Base-by-base conservation (phyloP, 2,329 filamentous ascomycete genomes). In the Penicillium sp. region DNA sequence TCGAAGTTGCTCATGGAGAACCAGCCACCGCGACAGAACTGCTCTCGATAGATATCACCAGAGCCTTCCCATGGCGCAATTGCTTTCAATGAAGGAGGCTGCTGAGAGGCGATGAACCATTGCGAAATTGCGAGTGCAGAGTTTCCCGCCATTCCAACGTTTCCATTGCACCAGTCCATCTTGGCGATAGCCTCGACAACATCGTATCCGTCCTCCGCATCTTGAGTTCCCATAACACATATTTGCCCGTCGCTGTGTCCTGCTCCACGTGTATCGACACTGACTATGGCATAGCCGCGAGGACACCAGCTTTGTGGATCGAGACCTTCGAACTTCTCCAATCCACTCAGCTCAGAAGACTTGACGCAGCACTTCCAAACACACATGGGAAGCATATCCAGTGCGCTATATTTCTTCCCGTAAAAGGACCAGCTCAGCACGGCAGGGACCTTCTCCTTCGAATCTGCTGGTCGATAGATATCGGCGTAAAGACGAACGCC, bases 31-130 rank as follows among this genome's bases (percentile, higher is more conserved):
- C 37, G 70, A 37, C 67, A 68, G 50, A 78, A 75, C 20, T 75
- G 70, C 54, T 80, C 77, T 1, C 76, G 72, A 52, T 76, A 80
- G 7, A 43, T 49, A 43, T 49, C 78, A 1, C 69, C 69, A 26
- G 64, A 71, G 5, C 75, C 77, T 58, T 81, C 78, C 75, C 75
- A 76, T 41, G 67, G 79, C 1, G 75, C 75, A 29, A 80, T 77
- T 0, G 69, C 68, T n/a, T 68, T 67, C 4, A 79, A 65, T 10
- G 65, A 68, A 0, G 75, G 76, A 10, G 77, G 76, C 17, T 70
- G 63, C 26, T 71, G 62, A 0, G 73, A 63, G 0, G 75, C 77
- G 13, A 77, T 70, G 37, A 72, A 72, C 69, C 71, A 75, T 52
- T 79, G 76, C 0, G 68, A 65, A 36, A 69, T 75, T 0, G 74